Evolutionary conservation across 257 asterid genomes (phyloP).

Genomic region (Nicotiana tabacum): DNA sequence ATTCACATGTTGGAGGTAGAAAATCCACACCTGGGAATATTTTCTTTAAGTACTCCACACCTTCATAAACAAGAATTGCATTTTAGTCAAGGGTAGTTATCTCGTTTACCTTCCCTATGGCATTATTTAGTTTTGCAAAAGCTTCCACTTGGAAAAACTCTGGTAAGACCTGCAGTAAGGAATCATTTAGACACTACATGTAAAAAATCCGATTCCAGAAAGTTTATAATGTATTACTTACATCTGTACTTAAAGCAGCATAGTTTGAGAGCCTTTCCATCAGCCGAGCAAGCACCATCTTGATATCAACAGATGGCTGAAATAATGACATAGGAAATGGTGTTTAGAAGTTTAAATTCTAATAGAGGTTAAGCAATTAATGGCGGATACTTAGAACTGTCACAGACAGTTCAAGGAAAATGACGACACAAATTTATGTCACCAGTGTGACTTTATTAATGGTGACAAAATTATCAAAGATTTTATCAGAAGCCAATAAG

Average conservation of each 20-base stretch:
- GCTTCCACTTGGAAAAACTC: constrained; percentile 99
- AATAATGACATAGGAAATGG: constrained; percentile 23
- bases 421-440: neutral
- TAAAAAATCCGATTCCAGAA: constrained; percentile 8
- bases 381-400: neutral
- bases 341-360: constrained; percentile 3
- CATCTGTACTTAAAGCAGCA: constrained; percentile 94
- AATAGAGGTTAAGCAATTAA: neutral
- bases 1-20: neutral
- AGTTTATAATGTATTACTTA: constrained; percentile 27
- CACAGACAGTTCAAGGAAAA: neutral
- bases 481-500: neutral
- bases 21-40: neutral
- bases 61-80: neutral
- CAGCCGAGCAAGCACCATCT: constrained; percentile 89
- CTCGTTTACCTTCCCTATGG: constrained; percentile 80
- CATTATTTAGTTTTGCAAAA: constrained; percentile 76
- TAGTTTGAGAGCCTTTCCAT: constrained; percentile 98
- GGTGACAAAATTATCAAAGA: neutral
- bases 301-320: constrained; percentile 90
- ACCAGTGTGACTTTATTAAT: neutral
- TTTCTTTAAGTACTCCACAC: neutral
- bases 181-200: constrained; percentile 30
- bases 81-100: neutral
- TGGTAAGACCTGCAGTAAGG: constrained; percentile 76